These are phyloP conservation scores for Chamaenerion angustifolium DNA, from an alignment of 345 rosid genomes.

Conservation along the genomic window DNA sequence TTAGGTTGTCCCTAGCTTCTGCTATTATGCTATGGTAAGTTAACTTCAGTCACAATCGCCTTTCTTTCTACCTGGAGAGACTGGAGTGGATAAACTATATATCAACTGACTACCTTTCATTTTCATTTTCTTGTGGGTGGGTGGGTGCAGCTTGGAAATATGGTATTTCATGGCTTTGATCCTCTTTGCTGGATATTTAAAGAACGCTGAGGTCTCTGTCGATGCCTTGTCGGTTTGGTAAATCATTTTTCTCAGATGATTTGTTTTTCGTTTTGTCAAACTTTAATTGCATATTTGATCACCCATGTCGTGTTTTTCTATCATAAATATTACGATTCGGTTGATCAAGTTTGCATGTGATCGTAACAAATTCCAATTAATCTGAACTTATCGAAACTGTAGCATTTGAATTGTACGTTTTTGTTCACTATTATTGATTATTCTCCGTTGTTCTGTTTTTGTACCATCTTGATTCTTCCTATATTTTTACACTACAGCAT, in stretches of 20 bases:
- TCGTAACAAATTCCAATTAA: no score
- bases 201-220: constrained; percentile 60
- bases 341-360: no score
- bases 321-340: no score
- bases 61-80: no score
- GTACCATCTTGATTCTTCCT: neutral
- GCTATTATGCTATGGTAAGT: constrained; percentile 89
- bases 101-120: no score
- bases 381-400: no score
- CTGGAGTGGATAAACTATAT: no score
- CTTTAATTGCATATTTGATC: no score
- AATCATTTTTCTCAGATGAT: neutral
- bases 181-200: constrained; percentile 69
- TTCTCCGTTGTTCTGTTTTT: neutral
- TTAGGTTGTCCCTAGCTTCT: constrained; percentile 60
- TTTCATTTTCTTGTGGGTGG: neutral
- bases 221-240: constrained; percentile 78
- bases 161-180: constrained; percentile 78
- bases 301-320: no score
- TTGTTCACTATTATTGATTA: no score
- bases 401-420: no score
- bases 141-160: constrained; percentile 45
- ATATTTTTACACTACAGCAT: constrained; percentile 16
- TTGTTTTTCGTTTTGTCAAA: neutral
- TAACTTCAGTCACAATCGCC: neutral